Conservation (phyloP, 768 basidiomycete species). For the Macrolepiota dolichaula region DNA sequence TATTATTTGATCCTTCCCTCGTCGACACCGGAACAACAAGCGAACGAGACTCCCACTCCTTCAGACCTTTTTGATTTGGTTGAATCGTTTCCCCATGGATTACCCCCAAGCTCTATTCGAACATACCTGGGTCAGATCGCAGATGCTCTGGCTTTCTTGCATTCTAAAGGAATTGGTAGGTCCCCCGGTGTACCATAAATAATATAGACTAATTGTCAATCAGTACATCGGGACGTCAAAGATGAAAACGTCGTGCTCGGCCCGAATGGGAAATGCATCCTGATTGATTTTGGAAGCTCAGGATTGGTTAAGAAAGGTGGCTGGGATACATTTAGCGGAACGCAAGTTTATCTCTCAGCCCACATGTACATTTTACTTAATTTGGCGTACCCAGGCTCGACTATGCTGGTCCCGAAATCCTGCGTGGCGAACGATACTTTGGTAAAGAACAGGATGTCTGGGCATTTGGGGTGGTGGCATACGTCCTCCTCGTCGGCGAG, state of each 20-base stretch:
- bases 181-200: not conserved
- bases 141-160: slow-evolving; percentile 86
- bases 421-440: slow-evolving; percentile 90
- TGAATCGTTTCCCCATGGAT: slow-evolving; percentile 82
- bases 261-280: slow-evolving; percentile 74
- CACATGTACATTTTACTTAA: slow-evolving; percentile 10
- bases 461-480: slow-evolving; percentile 97
- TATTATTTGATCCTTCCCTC: slow-evolving; percentile 93
- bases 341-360: slow-evolving; percentile 50
- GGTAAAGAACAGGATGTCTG: slow-evolving; percentile 98
- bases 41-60: slow-evolving; percentile 51
- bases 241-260: slow-evolving; percentile 94
- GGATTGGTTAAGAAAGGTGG: slow-evolving; percentile 79
- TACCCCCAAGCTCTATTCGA: slow-evolving; percentile 70
- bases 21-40: slow-evolving; percentile 55
- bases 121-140: slow-evolving; percentile 92
- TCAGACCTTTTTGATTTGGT: slow-evolving; percentile 96
- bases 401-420: slow-evolving; percentile 95
- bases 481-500: slow-evolving; percentile 89
- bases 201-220: slow-evolving; percentile 10
- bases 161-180: slow-evolving; percentile 87
- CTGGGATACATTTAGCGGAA: slow-evolving; percentile 92
- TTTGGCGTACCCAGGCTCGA: slow-evolving; percentile 54
- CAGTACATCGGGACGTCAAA: slow-evolving; percentile 96
- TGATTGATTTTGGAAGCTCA: slow-evolving; percentile 97